Percentiles rank a stretch among this genome's conserved stretches.
Conservation (phyloP, 148 eudicot genomes). For the Mesembryanthemum crystallinum region DNA sequence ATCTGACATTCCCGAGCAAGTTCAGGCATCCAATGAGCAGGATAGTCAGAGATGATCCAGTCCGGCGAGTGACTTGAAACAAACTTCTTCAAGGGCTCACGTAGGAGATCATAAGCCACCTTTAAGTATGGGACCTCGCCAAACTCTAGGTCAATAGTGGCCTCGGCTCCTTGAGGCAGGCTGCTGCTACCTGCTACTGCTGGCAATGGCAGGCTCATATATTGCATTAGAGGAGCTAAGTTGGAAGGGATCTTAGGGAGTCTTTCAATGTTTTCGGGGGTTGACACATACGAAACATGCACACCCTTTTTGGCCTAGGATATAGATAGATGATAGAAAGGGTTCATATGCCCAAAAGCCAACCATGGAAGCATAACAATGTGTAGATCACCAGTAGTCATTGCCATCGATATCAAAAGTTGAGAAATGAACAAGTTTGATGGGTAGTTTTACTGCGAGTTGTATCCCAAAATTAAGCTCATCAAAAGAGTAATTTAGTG, state of each 20-base stretch:
- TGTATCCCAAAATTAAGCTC: no score
- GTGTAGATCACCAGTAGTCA: conserved; percentile 13
- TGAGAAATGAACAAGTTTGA: no score
- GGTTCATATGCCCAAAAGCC: conserved; percentile 51
- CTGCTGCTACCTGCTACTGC: conserved; percentile 17
- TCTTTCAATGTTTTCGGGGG: conserved; percentile 41
- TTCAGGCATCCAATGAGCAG: conserved; percentile 32
- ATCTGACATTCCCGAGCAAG: conserved; percentile 29
- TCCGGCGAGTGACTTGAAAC: conserved; percentile 16
- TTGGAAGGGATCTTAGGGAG: conserved; percentile 35
- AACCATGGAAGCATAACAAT: conserved; percentile 42
- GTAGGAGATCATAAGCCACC: conserved; percentile 34
- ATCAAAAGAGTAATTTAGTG: no score
- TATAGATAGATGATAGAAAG: conserved; percentile 33
- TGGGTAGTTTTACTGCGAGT: no score
- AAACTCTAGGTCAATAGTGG: conserved; percentile 36
- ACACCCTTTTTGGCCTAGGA: conserved; percentile 36
- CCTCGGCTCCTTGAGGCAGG: conserved; percentile 40
- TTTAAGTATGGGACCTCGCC: conserved; percentile 35
- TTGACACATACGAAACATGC: conserved; percentile 36
- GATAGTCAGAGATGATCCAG: conserved; percentile 37
- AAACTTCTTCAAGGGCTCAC: conserved; percentile 26
- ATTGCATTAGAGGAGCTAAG: conserved; percentile 21
- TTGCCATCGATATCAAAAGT: no score
- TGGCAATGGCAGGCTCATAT: conserved; percentile 36